These are phyloP conservation scores for Colletotrichum sp. DNA, from an alignment of 2,329 filamentous ascomycete genomes.

Conservation along the genomic window DNA sequence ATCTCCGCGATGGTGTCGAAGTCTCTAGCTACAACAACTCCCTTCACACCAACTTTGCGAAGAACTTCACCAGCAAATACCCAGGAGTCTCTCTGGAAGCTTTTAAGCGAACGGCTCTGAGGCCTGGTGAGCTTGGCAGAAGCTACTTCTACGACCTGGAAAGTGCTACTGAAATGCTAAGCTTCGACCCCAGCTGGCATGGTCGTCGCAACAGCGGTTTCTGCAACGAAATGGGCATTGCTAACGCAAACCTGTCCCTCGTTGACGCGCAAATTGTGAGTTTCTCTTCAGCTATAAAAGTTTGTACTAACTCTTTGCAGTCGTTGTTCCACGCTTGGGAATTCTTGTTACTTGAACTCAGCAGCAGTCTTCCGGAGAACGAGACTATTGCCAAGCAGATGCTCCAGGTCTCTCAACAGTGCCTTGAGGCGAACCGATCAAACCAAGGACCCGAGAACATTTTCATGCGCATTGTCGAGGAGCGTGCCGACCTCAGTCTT, in stretches of 20 bases:
- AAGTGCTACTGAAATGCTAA: conserved; percentile 77
- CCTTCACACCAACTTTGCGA: conserved; percentile 82
- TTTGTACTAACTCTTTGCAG: conserved; percentile 45
- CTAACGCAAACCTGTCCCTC: conserved; percentile 89
- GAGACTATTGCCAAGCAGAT: conserved; percentile 70
- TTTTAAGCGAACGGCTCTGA: conserved; percentile 78
- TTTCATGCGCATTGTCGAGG: conserved; percentile 79
- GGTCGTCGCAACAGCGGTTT: conserved; percentile 76
- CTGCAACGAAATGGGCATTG: conserved; percentile 79
- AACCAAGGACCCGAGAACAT: conserved; percentile 77
- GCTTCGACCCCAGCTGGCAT: conserved; percentile 79
- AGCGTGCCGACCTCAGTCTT: conserved; percentile 81
- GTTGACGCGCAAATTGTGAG: conserved; percentile 90
- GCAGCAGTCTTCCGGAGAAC: conserved; percentile 62
- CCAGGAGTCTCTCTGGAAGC: conserved; percentile 74
- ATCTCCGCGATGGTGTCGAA: conserved; percentile 76
- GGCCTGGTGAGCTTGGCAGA: conserved; percentile 69
- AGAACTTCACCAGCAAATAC: conserved; percentile 84
- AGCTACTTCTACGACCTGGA: conserved; percentile 86
- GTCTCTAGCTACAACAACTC: conserved; percentile 88
- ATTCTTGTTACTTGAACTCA: conserved; percentile 83
- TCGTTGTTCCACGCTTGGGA: conserved; percentile 90
- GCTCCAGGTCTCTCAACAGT: conserved; percentile 76
- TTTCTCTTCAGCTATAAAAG: conserved; percentile 17
- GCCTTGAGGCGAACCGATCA: conserved; percentile 78